Base-by-base conservation (phyloP, 495 filamentous ascomycete species). In the Hypoxylon fragiforme region DNA sequence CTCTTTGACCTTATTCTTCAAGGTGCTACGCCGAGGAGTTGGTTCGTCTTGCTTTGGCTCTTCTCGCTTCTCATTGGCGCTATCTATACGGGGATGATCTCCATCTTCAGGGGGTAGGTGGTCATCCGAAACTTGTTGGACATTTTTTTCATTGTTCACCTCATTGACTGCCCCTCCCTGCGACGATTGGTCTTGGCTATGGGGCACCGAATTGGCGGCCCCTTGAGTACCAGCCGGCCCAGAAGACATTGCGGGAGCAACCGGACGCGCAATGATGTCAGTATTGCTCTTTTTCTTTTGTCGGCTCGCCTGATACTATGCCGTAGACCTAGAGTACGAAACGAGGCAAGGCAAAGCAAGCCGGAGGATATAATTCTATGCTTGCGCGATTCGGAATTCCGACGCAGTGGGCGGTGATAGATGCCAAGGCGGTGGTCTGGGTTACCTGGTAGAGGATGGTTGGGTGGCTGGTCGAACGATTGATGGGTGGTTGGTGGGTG, bases 1-100 rank as follows among this genome's bases (percentile, higher is more conserved):
- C 15, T 81, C 66, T 35, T 81, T 78, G 37, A 85, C 39, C 57
- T 80, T 85, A 5, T 68, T 65, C 39, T 71, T 72, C 5, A 73
- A 26, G n/a, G 59, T 62, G 21, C 44, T 48, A 8, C 26, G 32
- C 35, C 55, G n/a, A n/a, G n/a, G n/a, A n/a, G n/a, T n/a, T n/a
- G n/a, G n/a, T n/a, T n/a, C n/a, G n/a, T n/a, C n/a, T n/a, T n/a
- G 59, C 12, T 40, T 19, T 2, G 44, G 54, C 11, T 31, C 48
- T 11, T 40, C 20, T 28, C 30, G 34, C 42, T 56, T 63, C 50
- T 59, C 60, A 46, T 59, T 63, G 21, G 37, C 7, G 30, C 12
- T 30, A 9, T 62, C 50, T n/a, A 13, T 13, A 7, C 15, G 50
- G 14, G 56, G 21, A 22, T 53, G 45, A 11, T 44, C 49, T n/a